Evolutionary conservation across 2,329 filamentous ascomycete genomes (phyloP).

Genomic region (Ascochyta clinopodiicola): DNA sequence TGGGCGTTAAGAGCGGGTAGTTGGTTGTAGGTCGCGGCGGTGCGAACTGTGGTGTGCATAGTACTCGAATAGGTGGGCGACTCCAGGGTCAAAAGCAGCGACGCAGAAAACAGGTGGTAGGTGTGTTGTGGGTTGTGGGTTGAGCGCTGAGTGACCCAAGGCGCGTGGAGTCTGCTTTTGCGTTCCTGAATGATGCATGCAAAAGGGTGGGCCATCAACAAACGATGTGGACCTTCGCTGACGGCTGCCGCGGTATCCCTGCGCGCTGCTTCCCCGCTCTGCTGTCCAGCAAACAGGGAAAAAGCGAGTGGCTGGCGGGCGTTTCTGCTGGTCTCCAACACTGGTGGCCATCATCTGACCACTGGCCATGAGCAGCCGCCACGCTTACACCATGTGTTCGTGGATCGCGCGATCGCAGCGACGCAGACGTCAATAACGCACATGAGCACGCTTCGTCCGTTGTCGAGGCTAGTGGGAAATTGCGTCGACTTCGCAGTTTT

Average conservation of each 20-base stretch:
- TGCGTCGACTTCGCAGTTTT: conserved; percentile 34
- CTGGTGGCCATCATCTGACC: conserved; percentile 2
- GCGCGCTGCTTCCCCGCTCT: conserved; percentile 19
- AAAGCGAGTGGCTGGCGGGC: neutral
- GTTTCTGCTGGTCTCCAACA: neutral
- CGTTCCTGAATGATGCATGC: conserved; percentile 18
- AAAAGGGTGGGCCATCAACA: conserved; percentile 16
- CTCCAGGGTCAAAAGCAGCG: conserved; percentile 3
- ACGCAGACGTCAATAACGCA: conserved; percentile 27
- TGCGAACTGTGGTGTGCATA: conserved; percentile 26
- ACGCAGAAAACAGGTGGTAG: conserved; percentile 21
- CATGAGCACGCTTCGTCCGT: conserved; percentile 1
- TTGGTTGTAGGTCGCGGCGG: conserved; percentile 7
- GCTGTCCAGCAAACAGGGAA: conserved; percentile 9
- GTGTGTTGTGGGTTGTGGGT: conserved; percentile 14
- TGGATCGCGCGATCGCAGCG: conserved; percentile 8
- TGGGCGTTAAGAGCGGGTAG: conserved; percentile 13
- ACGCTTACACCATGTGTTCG: conserved; percentile 19
- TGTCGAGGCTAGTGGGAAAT: conserved; percentile 27
- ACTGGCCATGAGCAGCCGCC: conserved; percentile 9
- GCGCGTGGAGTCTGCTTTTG: conserved; percentile 15
- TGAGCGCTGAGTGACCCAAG: conserved; percentile 10
- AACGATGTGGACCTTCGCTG: conserved; percentile 1
- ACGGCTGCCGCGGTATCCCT: conserved; percentile 16
- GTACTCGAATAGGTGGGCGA: conserved; percentile 17